phyloP scores from a whole-genome alignment of 305 asterid species.

The Fraxinus ornus region DNA sequence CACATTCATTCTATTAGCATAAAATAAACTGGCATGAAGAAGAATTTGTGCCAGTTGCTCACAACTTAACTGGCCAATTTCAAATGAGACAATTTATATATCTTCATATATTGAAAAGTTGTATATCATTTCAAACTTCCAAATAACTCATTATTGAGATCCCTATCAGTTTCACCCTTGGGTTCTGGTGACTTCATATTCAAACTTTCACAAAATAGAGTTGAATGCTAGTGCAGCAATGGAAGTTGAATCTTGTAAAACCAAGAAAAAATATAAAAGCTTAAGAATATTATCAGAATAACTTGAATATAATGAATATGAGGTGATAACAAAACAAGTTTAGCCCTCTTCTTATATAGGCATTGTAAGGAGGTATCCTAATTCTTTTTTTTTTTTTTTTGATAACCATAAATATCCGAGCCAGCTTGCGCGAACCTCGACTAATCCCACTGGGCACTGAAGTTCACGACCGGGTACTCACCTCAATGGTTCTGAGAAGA shows the following conservation, averaged over 20 bases:
- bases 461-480: no score
- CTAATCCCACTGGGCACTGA: no score
- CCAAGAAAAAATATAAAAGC: not conserved
- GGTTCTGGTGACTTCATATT: not conserved
- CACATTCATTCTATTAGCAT: not conserved
- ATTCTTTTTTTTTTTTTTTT: no score
- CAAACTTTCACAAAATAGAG: not conserved
- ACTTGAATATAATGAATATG: not conserved
- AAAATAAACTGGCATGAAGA: not conserved
- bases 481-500: no score
- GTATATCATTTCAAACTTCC: not conserved
- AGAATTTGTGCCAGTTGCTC: slow-evolving; percentile 3
- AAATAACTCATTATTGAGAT: not conserved
- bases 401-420: no score
- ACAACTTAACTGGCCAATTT: not conserved
- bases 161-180: not conserved
- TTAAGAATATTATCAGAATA: not conserved
- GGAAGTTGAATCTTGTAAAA: not conserved
- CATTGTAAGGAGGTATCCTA: not conserved
- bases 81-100: not conserved
- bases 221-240: not conserved
- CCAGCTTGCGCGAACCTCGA: no score
- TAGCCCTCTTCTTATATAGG: not conserved
- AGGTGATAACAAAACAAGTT: not conserved
- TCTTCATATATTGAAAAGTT: not conserved